Base-by-base conservation (phyloP, 2,329 filamentous ascomycete genomes). In the Xylaria sp. region DNA sequence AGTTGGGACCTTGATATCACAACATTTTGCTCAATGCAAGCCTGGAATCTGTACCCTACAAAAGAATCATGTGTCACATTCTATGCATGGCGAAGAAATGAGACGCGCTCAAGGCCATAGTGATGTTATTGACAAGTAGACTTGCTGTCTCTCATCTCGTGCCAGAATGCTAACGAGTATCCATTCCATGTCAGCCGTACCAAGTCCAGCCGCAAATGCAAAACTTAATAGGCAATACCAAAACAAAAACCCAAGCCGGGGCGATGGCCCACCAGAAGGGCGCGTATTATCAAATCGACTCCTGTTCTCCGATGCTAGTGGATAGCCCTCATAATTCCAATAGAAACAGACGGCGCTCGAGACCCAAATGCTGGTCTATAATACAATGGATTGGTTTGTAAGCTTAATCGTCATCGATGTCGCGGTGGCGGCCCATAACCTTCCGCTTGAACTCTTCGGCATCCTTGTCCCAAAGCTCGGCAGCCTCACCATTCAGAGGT, bases 401-500 rank as follows among this genome's bases (percentile, higher is more conserved):
- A 15, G 25, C 69, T 73, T 78, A 89, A 70, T 89, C 87, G 66
- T 89, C 87, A 65, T 89, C 87, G 28, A 89, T 77, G 68, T 89
- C 87, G 49, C 81, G 81, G 77, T 90, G 87, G 63, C 87, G 83
- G 51, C 79, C 85, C 66, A 85, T 71, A 35, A 90, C 87, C 79
- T 89, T 89, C 69, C 87, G 87, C 85, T 97, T 92, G 84, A 95
- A 98, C 77, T 96, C 92, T 47, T 87, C 88, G 38, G 88, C 83
- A 76, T 98, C 88, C 70, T 89, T 92, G 76, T 97, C 94, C 94
- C 95, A 99, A 43, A 99, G 84, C 76, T 97, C 92, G 15, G 96
- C 95, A 31, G 95, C 95, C 78, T 99, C 94, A 63, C 93, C 96
- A 72, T 99, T 99, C 67, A 99, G 83, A 2, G 95, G 95, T 69